Evolutionary conservation across 169 alveolate genomes (phyloP).

Genomic region (Cryptosporidium sp.): DNA sequence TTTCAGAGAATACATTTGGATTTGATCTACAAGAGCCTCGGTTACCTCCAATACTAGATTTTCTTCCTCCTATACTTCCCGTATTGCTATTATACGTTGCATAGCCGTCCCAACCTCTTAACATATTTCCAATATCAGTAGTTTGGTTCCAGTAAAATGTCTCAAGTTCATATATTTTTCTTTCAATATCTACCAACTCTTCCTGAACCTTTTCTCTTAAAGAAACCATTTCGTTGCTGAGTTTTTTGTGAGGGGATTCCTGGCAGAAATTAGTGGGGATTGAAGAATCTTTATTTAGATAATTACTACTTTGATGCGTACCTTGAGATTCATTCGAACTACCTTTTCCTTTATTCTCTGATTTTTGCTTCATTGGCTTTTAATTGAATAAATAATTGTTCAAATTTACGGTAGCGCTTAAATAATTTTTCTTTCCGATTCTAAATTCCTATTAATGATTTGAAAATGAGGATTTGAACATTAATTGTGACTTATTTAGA

Average conservation of each 20-base stretch:
- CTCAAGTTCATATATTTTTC: slow-evolving; percentile 80
- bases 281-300: background rate
- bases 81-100: slow-evolving; percentile 31
- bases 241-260: background rate
- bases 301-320: background rate
- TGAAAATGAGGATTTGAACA: background rate
- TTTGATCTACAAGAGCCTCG: slow-evolving; percentile 35
- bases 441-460: background rate
- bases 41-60: slow-evolving; percentile 27
- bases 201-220: slow-evolving; percentile 73
- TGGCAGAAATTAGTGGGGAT: background rate
- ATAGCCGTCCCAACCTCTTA: slow-evolving; percentile 81
- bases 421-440: background rate
- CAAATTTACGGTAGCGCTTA: background rate
- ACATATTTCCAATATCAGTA: slow-evolving; percentile 80
- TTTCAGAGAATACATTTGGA: slow-evolving; percentile 44
- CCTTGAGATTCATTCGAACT: background rate
- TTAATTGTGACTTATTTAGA: background rate
- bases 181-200: slow-evolving; percentile 74
- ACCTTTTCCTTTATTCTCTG: slow-evolving; percentile 1
- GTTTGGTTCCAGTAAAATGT: slow-evolving; percentile 77
- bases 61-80: slow-evolving; percentile 49
- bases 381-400: background rate
- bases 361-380: slow-evolving; percentile 4
- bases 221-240: slow-evolving; percentile 74